These are phyloP conservation scores for Mucor racemosus DNA, from an alignment of 371 early-diverging fungal genomes.

Conservation along the genomic window DNA sequence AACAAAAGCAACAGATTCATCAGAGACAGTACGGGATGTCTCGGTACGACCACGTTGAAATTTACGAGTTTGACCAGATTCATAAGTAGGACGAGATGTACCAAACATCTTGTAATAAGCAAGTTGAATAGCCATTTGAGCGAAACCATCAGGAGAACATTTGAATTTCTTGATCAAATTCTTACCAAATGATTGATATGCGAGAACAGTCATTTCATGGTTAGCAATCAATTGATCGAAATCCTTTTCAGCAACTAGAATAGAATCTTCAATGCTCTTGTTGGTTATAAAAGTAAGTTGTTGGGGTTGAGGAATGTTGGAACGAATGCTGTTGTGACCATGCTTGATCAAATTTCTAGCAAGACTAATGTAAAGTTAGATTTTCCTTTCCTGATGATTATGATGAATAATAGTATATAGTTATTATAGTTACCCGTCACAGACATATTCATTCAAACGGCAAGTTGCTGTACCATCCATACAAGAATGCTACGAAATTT, in stretches of 20 bases:
- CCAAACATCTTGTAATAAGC: slow-evolving; percentile 94
- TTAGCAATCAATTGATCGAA: slow-evolving; percentile 74
- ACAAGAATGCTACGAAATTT: slow-evolving; percentile 74
- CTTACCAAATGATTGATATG: slow-evolving; percentile 90
- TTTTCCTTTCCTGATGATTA: not conserved
- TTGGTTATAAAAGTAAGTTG: slow-evolving; percentile 74
- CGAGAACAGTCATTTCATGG: slow-evolving; percentile 84
- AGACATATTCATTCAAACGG: slow-evolving; percentile 75
- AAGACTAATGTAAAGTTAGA: slow-evolving; percentile 20
- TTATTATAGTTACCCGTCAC: slow-evolving; percentile 49
- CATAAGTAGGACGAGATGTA: slow-evolving; percentile 83
- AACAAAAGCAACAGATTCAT: slow-evolving; percentile 83
- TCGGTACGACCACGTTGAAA: slow-evolving; percentile 96
- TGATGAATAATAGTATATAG: slow-evolving; percentile 5
- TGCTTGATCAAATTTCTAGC: slow-evolving; percentile 64
- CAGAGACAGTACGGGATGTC: slow-evolving; percentile 84
- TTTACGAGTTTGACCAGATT: slow-evolving; percentile 89
- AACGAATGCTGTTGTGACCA: slow-evolving; percentile 54
- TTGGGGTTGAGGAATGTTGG: slow-evolving; percentile 65
- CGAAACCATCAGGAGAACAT: slow-evolving; percentile 90
- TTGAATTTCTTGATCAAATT: slow-evolving; percentile 88
- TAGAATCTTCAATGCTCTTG: slow-evolving; percentile 53
- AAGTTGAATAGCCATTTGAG: slow-evolving; percentile 95
- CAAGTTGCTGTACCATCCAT: slow-evolving; percentile 96
- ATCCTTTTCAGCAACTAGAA: slow-evolving; percentile 65